A percentile compares a stretch with the other conserved stretches of the same genome.
These are phyloP conservation scores for Ettlia oleoabundans DNA, from an alignment of 139 green algal species.

Conservation along the genomic window DNA sequence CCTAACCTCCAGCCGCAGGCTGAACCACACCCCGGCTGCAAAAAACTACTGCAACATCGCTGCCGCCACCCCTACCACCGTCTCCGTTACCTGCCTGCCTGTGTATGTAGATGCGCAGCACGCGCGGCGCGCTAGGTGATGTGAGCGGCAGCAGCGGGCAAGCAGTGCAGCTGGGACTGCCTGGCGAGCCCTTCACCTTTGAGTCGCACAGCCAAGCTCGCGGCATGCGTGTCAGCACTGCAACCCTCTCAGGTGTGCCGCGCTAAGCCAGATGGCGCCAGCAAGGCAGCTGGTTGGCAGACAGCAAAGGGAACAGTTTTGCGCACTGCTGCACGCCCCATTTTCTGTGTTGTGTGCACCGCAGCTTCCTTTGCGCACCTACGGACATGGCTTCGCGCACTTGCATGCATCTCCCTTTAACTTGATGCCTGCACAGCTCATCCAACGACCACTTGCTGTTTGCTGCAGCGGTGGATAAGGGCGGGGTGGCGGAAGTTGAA, in stretches of 20 bases:
- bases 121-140: conserved; percentile 52
- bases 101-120: conserved; percentile 65
- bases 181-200: conserved; percentile 44
- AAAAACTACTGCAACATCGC: too few relatives aligned
- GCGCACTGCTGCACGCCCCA: too few relatives aligned
- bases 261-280: background rate
- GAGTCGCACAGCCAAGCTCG: conserved; percentile 4
- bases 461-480: conserved; percentile 39
- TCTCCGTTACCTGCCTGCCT: background rate
- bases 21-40: too few relatives aligned
- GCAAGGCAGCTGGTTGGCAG: too few relatives aligned
- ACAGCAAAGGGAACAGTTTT: too few relatives aligned
- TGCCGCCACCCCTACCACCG: background rate
- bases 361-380: too few relatives aligned
- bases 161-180: background rate
- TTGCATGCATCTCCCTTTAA: too few relatives aligned
- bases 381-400: too few relatives aligned
- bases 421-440: too few relatives aligned
- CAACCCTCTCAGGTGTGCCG: conserved; percentile 7
- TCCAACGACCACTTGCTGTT: background rate
- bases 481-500: conserved; percentile 35
- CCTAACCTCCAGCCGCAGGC: background rate
- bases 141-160: background rate
- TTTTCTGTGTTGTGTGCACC: too few relatives aligned
- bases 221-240: conserved; percentile 5